Percentiles rank a stretch among this genome's conserved stretches.
These are phyloP conservation scores for Lactifluus subvellereus DNA, from an alignment of 768 basidiomycete genomes.

Conservation along the genomic window DNA sequence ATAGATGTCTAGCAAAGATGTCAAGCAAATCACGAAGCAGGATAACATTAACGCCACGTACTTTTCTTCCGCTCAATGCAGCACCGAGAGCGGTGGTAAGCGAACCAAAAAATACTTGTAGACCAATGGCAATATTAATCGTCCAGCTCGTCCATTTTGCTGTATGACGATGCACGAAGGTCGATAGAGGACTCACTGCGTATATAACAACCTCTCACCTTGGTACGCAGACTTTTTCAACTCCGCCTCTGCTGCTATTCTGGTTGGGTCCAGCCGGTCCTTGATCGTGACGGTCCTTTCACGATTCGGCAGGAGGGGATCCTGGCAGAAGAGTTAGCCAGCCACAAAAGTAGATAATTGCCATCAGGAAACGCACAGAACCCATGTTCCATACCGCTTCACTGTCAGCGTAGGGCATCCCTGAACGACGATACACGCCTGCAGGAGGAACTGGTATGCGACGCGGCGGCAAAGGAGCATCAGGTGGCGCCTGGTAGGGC, in stretches of 20 bases:
- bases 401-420: neutral
- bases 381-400: neutral
- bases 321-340: neutral
- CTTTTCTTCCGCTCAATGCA: conserved; percentile 24
- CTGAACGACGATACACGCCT: neutral
- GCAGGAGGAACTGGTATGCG: neutral
- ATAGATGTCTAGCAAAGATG: conserved; percentile 32
- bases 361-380: neutral
- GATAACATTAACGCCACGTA: neutral
- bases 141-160: conserved; percentile 18
- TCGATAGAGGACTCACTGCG: neutral
- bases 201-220: conserved; percentile 2
- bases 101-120: conserved; percentile 31
- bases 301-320: neutral
- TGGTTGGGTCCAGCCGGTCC: conserved; percentile 7
- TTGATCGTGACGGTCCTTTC: neutral
- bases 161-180: neutral
- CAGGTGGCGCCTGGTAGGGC: neutral
- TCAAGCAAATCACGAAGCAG: neutral
- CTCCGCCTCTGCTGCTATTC: neutral
- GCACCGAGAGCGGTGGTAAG: conserved; percentile 29
- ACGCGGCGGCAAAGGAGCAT: neutral
- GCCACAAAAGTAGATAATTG: neutral
- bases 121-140: conserved; percentile 28
- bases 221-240: neutral